Conservation (phyloP, 2,329 filamentous ascomycete species). For the Talaromyces marneffei region DNA sequence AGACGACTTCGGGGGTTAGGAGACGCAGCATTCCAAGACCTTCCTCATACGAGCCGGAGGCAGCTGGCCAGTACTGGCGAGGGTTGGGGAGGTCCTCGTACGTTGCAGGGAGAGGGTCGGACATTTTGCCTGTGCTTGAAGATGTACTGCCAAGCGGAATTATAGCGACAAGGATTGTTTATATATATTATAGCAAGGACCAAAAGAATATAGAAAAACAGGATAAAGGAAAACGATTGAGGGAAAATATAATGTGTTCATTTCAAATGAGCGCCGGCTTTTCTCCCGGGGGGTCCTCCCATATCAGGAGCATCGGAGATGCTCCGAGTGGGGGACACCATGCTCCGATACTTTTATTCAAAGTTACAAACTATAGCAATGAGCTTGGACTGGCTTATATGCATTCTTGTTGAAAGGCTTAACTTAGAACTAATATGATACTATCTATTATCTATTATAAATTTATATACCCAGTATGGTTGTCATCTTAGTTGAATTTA, state of each 20-base stretch:
- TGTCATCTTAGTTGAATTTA: too few species aligned
- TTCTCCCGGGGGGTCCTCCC: background rate
- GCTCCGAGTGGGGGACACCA: slow-evolving; percentile 9
- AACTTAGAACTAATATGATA: background rate
- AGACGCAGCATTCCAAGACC: slow-evolving; percentile 50
- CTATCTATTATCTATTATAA: too few species aligned
- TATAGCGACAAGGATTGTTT: background rate
- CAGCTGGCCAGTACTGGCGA: slow-evolving; percentile 45
- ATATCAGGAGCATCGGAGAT: slow-evolving; percentile 10
- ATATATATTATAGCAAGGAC: background rate
- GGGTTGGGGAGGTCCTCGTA: slow-evolving; percentile 45
- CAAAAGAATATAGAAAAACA: background rate
- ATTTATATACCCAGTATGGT: too few species aligned
- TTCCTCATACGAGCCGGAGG: slow-evolving; percentile 45
- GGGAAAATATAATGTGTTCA: background rate
- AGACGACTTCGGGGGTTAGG: slow-evolving; percentile 50
- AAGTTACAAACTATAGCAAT: background rate
- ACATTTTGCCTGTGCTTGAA: background rate
- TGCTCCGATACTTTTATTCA: background rate
- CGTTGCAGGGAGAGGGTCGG: slow-evolving; percentile 23
- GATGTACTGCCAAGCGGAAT: background rate
- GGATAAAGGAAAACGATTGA: background rate
- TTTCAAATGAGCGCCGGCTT: background rate
- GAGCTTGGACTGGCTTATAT: background rate
- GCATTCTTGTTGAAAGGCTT: background rate